phyloP scores from a whole-genome alignment of 2,329 filamentous ascomycete species.

The Thielaviopsis ethacetica region DNA sequence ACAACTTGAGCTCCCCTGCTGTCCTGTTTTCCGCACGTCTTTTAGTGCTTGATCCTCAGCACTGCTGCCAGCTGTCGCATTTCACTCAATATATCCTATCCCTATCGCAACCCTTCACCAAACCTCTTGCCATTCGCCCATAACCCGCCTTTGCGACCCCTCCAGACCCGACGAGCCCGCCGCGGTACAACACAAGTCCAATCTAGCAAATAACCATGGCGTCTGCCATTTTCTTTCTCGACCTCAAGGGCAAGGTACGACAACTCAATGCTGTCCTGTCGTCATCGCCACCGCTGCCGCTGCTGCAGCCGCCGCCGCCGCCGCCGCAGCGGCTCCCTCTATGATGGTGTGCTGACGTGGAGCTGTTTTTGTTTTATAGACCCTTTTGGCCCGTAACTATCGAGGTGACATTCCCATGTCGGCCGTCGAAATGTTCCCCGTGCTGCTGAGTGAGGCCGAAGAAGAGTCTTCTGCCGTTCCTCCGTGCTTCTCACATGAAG shows the following conservation, averaged over 20 bases:
- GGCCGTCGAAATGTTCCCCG: conserved; percentile 92
- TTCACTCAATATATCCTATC: conserved; percentile 2
- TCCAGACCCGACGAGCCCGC: neutral
- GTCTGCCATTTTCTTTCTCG: conserved; percentile 94
- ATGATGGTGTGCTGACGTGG: conserved; percentile 1
- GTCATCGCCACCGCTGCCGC: too few relatives aligned
- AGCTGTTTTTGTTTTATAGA: conserved; percentile 37
- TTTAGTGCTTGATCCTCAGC: conserved; percentile 1
- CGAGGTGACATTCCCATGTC: conserved; percentile 98
- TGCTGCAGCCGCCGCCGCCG: neutral
- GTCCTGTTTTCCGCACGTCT: neutral
- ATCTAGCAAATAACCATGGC: conserved; percentile 46
- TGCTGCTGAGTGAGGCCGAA: conserved; percentile 93
- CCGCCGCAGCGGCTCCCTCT: neutral
- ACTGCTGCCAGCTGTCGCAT: conserved; percentile 9
- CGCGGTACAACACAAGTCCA: neutral
- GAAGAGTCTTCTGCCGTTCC: conserved; percentile 96
- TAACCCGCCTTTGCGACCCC: neutral
- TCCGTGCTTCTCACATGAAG: conserved; percentile 95
- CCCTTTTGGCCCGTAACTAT: conserved; percentile 95
- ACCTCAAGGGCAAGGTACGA: conserved; percentile 94
- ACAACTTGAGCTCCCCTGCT: neutral
- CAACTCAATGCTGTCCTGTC: neutral
- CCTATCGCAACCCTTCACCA: neutral
- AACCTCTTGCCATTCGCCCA: neutral